A percentile compares a stretch with the other conserved stretches of the same genome.
These are phyloP conservation scores for Amaranthus cruentus DNA, from an alignment of 148 eudicot genomes.

Conservation along the genomic window DNA sequence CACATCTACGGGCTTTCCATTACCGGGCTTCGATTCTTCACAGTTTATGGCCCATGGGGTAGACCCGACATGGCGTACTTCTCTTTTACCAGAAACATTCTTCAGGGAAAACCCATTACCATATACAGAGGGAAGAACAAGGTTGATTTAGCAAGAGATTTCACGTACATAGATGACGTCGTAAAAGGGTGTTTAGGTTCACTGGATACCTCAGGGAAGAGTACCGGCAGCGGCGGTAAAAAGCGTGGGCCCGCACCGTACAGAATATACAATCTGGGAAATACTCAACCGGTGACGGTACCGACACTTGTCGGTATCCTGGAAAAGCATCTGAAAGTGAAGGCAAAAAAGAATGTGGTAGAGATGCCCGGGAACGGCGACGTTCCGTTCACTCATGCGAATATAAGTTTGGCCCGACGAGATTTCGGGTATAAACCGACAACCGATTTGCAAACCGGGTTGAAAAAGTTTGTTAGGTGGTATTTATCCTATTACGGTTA, in stretches of 20 bases:
- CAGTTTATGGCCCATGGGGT: constrained; percentile 87
- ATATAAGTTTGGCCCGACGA: constrained; percentile 47
- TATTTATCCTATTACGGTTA: constrained; percentile 60
- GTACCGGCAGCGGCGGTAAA: constrained; percentile 75
- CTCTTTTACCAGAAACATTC: constrained; percentile 52
- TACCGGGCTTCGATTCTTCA: constrained; percentile 68
- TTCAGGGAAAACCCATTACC: constrained; percentile 64
- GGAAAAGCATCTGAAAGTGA: constrained; percentile 58
- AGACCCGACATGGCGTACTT: constrained; percentile 88
- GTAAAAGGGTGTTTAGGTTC: constrained; percentile 71
- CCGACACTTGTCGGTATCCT: constrained; percentile 59
- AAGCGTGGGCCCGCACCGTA: constrained; percentile 58
- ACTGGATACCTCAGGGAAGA: constrained; percentile 53
- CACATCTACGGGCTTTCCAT: constrained; percentile 72
- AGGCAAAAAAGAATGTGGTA: constrained; percentile 66
- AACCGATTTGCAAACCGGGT: constrained; percentile 77
- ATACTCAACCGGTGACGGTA: constrained; percentile 70
- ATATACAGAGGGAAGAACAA: constrained; percentile 56
- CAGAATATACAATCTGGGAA: constrained; percentile 68
- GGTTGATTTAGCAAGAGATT: constrained; percentile 62
- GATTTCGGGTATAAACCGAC: constrained; percentile 72
- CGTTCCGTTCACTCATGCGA: constrained; percentile 77
- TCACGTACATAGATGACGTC: constrained; percentile 72
- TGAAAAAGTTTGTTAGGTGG: constrained; percentile 74
- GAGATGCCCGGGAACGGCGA: constrained; percentile 88